Evolutionary conservation across 306 rosid species (phyloP).

Genomic region (Amphicarpaea edgeworthii): DNA sequence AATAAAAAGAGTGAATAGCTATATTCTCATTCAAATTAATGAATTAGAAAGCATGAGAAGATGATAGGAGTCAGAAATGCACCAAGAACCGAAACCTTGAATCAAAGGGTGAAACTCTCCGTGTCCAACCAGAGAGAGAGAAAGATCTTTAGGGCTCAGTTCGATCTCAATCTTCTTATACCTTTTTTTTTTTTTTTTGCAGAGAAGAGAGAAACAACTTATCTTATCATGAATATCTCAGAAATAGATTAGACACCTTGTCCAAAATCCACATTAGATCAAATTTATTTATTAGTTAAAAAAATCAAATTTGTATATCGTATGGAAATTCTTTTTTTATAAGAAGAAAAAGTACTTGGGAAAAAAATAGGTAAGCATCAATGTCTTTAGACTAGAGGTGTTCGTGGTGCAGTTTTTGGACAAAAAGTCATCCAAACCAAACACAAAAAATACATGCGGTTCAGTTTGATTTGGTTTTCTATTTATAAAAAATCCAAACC

Average conservation of each 20-base stretch:
- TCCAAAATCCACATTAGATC: no score
- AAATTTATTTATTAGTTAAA: not conserved
- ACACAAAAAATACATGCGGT: no score
- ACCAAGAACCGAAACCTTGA: not conserved
- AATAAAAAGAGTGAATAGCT: not conserved
- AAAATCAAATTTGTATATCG: no score
- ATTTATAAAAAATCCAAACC: no score
- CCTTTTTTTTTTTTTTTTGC: not conserved
- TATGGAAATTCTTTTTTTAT: not conserved
- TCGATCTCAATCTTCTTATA: not conserved
- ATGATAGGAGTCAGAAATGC: not conserved
- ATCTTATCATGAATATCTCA: not conserved
- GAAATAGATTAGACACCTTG: not conserved
- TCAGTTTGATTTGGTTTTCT: no score
- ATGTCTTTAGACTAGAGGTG: not conserved
- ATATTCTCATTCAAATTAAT: not conserved
- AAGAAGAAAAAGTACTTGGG: not conserved
- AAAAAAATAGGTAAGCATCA: not conserved
- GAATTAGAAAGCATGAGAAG: constrained; percentile 1
- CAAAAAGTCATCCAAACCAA: no score
- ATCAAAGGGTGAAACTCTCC: not conserved
- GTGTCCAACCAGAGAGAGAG: not conserved
- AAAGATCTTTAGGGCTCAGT: constrained; percentile 4
- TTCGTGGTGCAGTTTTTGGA: no score
- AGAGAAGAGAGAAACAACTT: not conserved